Conservation (phyloP, 2,329 filamentous ascomycete genomes). For the Aspergillus unguis region DNA sequence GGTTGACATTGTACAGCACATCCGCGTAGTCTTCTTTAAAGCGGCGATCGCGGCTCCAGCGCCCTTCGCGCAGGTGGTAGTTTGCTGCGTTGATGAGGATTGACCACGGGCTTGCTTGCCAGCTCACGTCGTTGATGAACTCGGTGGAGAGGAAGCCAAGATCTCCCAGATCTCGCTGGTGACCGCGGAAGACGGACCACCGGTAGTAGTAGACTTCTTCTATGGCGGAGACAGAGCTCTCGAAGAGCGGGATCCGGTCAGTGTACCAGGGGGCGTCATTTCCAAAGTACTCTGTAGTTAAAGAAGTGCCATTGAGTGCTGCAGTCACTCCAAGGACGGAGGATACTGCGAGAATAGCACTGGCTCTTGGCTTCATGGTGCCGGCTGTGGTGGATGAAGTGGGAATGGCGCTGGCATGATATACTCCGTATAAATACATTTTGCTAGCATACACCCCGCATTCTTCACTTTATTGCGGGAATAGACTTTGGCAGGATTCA, state of each 20-base stretch:
- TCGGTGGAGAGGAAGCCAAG: slow-evolving; percentile 46
- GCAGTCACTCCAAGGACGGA: no score
- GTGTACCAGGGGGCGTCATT: slow-evolving; percentile 21
- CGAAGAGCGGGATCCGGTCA: slow-evolving; percentile 19
- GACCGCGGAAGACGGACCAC: slow-evolving; percentile 44
- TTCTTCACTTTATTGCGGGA: no score
- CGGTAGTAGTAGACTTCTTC: slow-evolving; percentile 47
- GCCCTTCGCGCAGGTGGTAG: slow-evolving; percentile 44
- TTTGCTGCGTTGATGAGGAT: slow-evolving; percentile 46
- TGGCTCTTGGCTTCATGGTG: no score
- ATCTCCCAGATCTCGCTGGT: slow-evolving; percentile 44
- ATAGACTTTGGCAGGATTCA: no score
- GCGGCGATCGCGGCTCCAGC: slow-evolving; percentile 45
- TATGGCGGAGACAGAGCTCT: slow-evolving; percentile 13
- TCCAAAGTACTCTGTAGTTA: slow-evolving; percentile 14
- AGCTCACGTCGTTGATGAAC: slow-evolving; percentile 45
- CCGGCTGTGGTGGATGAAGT: no score
- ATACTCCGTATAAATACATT: no score
- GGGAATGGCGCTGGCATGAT: no score
- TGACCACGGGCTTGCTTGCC: slow-evolving; percentile 41
- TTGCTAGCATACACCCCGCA: no score
- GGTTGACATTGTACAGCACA: slow-evolving; percentile 40
- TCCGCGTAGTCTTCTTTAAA: slow-evolving; percentile 45
- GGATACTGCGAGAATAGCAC: no score
- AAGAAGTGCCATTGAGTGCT: slow-evolving; percentile 6